Base-by-base conservation (phyloP, 1,284 basidiomycete species). In the Marasmius sp. region DNA sequence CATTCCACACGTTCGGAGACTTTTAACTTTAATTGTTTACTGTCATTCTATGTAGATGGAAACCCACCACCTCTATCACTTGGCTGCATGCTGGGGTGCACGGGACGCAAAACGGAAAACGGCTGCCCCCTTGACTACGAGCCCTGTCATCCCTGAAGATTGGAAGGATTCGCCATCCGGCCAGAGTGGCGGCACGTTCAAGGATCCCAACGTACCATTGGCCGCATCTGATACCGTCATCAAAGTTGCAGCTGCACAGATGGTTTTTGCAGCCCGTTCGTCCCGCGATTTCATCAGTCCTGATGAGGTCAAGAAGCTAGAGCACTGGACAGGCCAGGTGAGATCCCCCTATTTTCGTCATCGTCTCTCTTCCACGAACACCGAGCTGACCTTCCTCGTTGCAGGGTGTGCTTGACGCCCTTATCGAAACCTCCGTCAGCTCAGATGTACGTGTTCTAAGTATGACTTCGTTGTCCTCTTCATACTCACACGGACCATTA, bases 281-380 rank as follows among this genome's bases (percentile, higher is more conserved):
- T 90, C 89, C n/a, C 81, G 80, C 64, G 89, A 83, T 58, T 93
- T 94, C 69, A 93, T 94, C 67, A 85, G 85, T 4, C 92, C 92
- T 6, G 78, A 85, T 43, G 77, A 85, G 62, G 91, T 93, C 41
- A 75, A 76, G 16, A 75, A 79, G 57, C 71, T 89, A n/a, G 91
- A 94, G 71, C 74, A 75, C 45, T 91, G 88, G 89, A 80, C 84
- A 34, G 86, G 88, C 12, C 75, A 82, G 69, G 88, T 88, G 69
- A 61, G 81, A 70, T n/a, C 41, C 5, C 16, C 11, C 51, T 10
- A 38, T 60, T 39, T 59, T 48, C 27, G 27, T 27, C 27, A 27
- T 27, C 27, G 27, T 27, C 27, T 27, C 27, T 27, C 27, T 27
- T 27, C 27, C 27, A 27, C 27, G 27, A 27, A 27, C 27, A 27